Evolutionary conservation across 2,329 filamentous ascomycete genomes (phyloP), one percentile per base, ranked within the genome.

Genomic region (Claviceps humidiphila): DNA sequence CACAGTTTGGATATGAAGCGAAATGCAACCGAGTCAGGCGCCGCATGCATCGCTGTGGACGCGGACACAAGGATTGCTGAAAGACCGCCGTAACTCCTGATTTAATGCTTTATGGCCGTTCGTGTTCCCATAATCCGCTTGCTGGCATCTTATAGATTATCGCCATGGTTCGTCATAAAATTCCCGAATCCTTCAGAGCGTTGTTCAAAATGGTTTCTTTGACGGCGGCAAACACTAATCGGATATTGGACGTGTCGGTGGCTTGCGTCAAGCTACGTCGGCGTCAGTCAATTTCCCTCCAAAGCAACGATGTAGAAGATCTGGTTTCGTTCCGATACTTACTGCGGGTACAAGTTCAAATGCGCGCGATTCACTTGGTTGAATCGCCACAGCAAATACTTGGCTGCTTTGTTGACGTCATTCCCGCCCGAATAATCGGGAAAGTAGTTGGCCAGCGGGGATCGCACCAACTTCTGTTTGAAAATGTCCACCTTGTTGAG

Each of bases 181-280:
- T 97, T 60, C 93, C 93, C 22, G 93, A 97, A 69, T 98, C 93
- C 72, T 95, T 96, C 60, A 98, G 79, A 47, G 93, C 93, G 67
- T 98, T 98, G 70, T 97, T 95, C 60, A 98, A 74, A 63, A 98
- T 98, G 38, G 93, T 98, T 72, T 98, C 93, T 69, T 98, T 98
- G 55, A 98, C 93, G 8, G 93, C 93, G 38, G 91, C 93, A 70
- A 98, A 98, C 47, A 98, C 93, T 40, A 98, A 79, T 58, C 93
- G 87, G 63, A 98, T 96, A 65, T 98, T 98, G 50, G 90, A 96
- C 4, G 93, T 98, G 68, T 98, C 93, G 57, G 93, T 98, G 46
- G 93, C 93, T 85, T 98, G 93, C 38, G 93, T 98, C 56, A 98
- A 80, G 70, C 91, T 97, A 61, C 17, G 1, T 6, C 9, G 2